Conservation (phyloP, 305 asterid genomes). For the Coffea humblotiana region DNA sequence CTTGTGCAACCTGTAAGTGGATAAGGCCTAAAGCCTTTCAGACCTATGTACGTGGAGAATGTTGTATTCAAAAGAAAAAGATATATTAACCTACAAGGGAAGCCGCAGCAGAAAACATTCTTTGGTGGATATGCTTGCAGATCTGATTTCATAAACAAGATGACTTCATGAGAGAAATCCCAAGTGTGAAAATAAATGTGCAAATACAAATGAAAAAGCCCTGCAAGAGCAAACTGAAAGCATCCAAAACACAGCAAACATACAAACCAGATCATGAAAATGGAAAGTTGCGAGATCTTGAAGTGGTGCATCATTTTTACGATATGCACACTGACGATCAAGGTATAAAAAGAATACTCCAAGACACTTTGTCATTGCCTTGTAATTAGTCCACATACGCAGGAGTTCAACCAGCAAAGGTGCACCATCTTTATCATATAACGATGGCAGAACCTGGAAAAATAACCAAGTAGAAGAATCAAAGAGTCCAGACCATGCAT, state of each 20-base stretch:
- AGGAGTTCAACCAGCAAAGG: conserved; percentile 21
- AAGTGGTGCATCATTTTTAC: conserved; percentile 18
- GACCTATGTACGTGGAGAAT: not conserved
- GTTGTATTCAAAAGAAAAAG: not conserved
- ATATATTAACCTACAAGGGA: conserved; percentile 13
- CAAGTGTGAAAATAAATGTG: not conserved
- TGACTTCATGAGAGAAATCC: not conserved
- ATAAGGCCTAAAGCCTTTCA: not conserved
- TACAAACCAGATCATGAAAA: conserved; percentile 24
- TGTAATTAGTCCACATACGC: conserved; percentile 24
- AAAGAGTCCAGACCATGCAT: not conserved
- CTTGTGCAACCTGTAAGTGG: conserved; percentile 22
- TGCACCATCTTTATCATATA: conserved; percentile 23
- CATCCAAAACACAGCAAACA: not conserved
- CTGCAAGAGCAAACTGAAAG: not conserved
- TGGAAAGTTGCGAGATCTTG: conserved; percentile 21
- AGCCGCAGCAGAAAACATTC: conserved; percentile 25
- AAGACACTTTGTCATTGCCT: conserved; percentile 31
- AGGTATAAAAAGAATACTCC: conserved; percentile 29
- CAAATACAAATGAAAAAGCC: not conserved
- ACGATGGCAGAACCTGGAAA: conserved; percentile 28
- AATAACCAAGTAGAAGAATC: not conserved
- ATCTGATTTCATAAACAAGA: conserved; percentile 20
- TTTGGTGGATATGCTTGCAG: conserved; percentile 21
- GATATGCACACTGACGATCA: conserved; percentile 14